Evolutionary conservation across 768 basidiomycete genomes (phyloP).

Genomic region (Naganishia antarctica): DNA sequence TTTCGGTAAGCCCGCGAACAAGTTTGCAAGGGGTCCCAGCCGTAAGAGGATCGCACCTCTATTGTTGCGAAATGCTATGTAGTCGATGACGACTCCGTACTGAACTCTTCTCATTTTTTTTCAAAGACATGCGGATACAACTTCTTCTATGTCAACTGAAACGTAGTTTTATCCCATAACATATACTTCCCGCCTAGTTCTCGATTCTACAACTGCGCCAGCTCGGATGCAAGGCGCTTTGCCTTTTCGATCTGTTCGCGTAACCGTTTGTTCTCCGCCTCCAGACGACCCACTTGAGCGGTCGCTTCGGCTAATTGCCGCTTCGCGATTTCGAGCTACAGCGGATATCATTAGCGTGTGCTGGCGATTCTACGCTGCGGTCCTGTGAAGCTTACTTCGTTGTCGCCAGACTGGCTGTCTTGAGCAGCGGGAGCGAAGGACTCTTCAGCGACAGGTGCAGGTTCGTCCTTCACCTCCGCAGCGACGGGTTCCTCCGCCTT

Average conservation of each 20-base stretch:
- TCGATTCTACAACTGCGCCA: not conserved
- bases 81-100: too few species aligned
- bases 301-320: not conserved
- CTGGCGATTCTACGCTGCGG: not conserved
- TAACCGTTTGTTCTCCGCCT: constrained; percentile 11
- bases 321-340: constrained; percentile 10
- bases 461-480: not conserved
- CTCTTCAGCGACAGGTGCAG: not conserved
- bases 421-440: not conserved
- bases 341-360: too few species aligned
- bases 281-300: not conserved
- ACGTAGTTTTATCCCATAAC: too few species aligned
- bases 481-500: not conserved
- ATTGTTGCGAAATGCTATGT: too few species aligned
- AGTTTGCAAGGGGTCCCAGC: too few species aligned
- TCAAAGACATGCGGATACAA: not conserved
- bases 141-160: too few species aligned
- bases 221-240: constrained; percentile 6
- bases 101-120: too few species aligned
- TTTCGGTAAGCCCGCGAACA: too few species aligned
- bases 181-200: too few species aligned
- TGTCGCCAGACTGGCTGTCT: not conserved
- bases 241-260: constrained; percentile 13
- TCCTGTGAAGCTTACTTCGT: not conserved
- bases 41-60: too few species aligned